Conservation (phyloP, 1,139 yeast species). For the Spathaspora jeffriesii region DNA sequence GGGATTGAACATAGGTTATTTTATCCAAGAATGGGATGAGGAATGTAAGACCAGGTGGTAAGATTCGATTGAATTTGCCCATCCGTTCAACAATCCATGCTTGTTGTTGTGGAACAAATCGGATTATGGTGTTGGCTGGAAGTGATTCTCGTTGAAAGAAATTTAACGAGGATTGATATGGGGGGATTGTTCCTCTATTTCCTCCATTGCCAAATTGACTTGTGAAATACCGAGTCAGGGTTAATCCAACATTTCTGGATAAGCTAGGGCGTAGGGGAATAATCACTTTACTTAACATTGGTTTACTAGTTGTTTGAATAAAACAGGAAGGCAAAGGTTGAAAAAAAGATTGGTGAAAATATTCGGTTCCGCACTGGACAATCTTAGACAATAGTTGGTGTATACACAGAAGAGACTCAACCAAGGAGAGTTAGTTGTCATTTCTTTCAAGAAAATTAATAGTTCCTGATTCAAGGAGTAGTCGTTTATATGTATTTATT, state of each 20-base stretch:
- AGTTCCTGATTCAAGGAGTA: no score
- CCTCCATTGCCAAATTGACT: background rate
- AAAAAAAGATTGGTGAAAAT: background rate
- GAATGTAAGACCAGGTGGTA: conserved; percentile 78
- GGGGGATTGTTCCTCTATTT: background rate
- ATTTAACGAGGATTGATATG: conserved; percentile 26
- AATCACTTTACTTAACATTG: background rate
- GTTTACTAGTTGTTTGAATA: background rate
- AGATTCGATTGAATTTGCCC: conserved; percentile 79
- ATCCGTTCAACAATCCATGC: conserved; percentile 92
- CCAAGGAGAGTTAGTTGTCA: no score
- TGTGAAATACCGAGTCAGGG: background rate
- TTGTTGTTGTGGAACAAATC: conserved; percentile 88
- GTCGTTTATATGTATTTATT: no score
- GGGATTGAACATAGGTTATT: conserved; percentile 77
- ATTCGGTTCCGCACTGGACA: background rate
- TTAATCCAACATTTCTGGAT: background rate
- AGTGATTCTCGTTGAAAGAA: conserved; percentile 68
- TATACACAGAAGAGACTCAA: no score
- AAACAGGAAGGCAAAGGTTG: background rate
- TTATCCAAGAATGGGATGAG: conserved; percentile 72
- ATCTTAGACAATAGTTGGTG: no score
- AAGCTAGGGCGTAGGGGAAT: no score
- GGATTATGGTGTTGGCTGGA: conserved; percentile 72
- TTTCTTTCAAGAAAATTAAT: no score